These are phyloP conservation scores for Russula sp. DNA, from an alignment of 768 basidiomycete genomes.

Conservation along the genomic window DNA sequence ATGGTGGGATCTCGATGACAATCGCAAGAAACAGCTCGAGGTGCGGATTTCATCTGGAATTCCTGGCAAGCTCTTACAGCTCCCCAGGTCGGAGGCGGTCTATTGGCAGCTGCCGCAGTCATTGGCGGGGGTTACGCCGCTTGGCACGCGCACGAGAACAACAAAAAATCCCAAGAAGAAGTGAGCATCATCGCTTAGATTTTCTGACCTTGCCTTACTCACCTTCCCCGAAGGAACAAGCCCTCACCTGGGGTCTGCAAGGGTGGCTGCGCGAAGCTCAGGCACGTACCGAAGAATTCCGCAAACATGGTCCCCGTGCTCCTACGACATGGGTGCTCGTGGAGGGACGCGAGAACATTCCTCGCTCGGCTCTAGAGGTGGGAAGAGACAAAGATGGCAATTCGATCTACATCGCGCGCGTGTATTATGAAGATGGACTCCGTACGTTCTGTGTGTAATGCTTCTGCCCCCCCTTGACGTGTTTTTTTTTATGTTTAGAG, in stretches of 20 bases:
- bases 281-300: constrained; percentile 45
- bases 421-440: constrained; percentile 50
- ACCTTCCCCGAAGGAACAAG: constrained; percentile 38
- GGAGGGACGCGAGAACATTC: constrained; percentile 50
- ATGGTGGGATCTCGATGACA: constrained; percentile 51
- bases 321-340: constrained; percentile 60
- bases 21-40: constrained; percentile 54
- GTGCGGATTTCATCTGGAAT: constrained; percentile 30
- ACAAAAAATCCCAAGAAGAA: constrained; percentile 49
- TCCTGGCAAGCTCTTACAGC: neutral
- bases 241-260: constrained; percentile 42
- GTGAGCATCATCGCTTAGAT: constrained; percentile 30
- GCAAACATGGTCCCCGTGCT: constrained; percentile 36
- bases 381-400: constrained; percentile 51
- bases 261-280: constrained; percentile 56
- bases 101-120: constrained; percentile 48
- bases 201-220: neutral
- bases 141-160: constrained; percentile 46
- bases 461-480: constrained; percentile 14
- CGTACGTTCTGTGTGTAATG: constrained; percentile 34
- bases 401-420: constrained; percentile 53
- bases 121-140: constrained; percentile 47
- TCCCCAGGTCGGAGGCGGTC: constrained; percentile 56
- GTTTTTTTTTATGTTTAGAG: constrained; percentile 35
- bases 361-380: constrained; percentile 44